Percentiles rank a stretch among this genome's conserved stretches.
Evolutionary conservation across 2,329 filamentous ascomycete species (phyloP).

Genomic region (Akanthomyces dipterigenus): DNA sequence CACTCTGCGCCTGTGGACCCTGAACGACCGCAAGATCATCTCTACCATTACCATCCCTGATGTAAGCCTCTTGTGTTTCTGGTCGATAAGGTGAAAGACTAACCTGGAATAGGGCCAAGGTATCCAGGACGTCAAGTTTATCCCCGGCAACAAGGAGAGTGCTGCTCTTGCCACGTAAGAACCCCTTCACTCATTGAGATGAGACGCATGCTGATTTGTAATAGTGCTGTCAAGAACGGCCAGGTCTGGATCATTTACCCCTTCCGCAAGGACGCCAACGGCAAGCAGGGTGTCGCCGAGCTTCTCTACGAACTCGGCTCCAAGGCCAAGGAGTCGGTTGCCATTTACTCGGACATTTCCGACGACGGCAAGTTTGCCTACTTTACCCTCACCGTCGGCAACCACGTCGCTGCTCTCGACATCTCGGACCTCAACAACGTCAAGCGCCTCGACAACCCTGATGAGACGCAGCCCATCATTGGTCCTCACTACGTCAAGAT

Average conservation of each 20-base stretch:
- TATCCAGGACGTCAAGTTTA: conserved; percentile 61
- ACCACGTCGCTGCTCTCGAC: conserved; percentile 56
- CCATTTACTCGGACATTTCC: conserved; percentile 55
- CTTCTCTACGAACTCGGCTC: conserved; percentile 51
- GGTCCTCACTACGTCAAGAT: conserved; percentile 60
- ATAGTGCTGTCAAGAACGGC: conserved; percentile 47
- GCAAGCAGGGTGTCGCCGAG: conserved; percentile 51
- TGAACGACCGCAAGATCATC: conserved; percentile 46
- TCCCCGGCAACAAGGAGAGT: conserved; percentile 50
- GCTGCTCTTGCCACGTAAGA: conserved; percentile 49
- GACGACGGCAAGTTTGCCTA: conserved; percentile 52
- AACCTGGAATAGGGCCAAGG: conserved; percentile 37
- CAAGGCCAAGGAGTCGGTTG: conserved; percentile 47
- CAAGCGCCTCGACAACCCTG: conserved; percentile 54
- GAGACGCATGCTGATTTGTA: background rate
- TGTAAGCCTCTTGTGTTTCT: conserved; percentile 23
- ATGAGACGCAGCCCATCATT: conserved; percentile 51
- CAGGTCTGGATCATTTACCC: conserved; percentile 62
- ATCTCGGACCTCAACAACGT: conserved; percentile 54
- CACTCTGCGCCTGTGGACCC: conserved; percentile 54
- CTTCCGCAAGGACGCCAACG: conserved; percentile 46
- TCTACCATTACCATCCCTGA: conserved; percentile 55
- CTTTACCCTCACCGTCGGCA: conserved; percentile 53
- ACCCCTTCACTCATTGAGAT: too few relatives aligned
- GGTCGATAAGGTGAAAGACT: too few relatives aligned